Evolutionary conservation across 768 basidiomycete genomes (phyloP).

Genomic region (Kwoniella sp.): DNA sequence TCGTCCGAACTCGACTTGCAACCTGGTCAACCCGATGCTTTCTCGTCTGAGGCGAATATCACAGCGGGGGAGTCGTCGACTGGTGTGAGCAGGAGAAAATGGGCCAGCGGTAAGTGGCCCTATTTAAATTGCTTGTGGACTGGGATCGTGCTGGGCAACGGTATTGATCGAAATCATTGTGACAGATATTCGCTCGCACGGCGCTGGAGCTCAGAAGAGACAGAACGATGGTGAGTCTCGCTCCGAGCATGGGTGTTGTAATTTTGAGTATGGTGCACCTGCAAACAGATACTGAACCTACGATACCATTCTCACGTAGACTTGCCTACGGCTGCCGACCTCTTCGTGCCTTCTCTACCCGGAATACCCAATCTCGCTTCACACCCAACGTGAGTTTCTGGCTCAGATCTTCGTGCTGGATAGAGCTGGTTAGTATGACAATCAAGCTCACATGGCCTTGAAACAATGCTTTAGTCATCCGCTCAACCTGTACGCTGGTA

Average conservation of each 20-base stretch:
- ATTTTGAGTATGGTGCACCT: too few relatives aligned
- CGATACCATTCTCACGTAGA: conserved; percentile 10
- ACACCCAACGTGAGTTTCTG: conserved; percentile 53
- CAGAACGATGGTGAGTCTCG: background rate
- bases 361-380: conserved; percentile 51
- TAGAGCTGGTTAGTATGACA: background rate
- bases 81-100: background rate
- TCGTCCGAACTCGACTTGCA: background rate
- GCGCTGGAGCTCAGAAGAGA: background rate
- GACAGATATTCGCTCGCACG: background rate
- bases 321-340: conserved; percentile 49
- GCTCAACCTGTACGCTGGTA: conserved; percentile 53
- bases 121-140: background rate
- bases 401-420: too few relatives aligned
- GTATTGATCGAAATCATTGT: background rate
- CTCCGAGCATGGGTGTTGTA: too few relatives aligned
- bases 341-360: conserved; percentile 55
- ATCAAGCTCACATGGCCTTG: background rate
- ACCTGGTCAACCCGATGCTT: background rate
- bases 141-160: too few relatives aligned
- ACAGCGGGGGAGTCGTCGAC: background rate
- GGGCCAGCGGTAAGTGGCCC: background rate
- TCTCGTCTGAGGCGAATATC: background rate
- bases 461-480: conserved; percentile 47
- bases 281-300: background rate